Base-by-base conservation (phyloP, 2,329 filamentous ascomycete species). In the Alternaria gaisen region DNA sequence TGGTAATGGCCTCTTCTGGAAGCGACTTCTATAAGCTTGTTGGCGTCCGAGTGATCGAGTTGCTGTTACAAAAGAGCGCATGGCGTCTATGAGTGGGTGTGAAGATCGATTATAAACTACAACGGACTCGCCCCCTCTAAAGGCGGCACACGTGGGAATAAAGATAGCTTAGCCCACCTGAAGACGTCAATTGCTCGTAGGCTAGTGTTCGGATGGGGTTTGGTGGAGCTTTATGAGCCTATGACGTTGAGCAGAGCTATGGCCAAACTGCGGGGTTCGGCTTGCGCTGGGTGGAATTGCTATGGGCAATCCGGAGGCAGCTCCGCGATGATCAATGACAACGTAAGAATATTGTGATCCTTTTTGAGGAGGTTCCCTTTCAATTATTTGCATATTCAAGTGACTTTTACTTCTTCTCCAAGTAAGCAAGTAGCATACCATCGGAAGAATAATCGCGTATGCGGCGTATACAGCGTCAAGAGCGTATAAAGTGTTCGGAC, bases 1-100 rank as follows among this genome's bases (percentile, higher is more conserved):
- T 9, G 79, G 77, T 41, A 80, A 64, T n/a, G 68, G 70, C 28
- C 58, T 69, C 58, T 61, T 67, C 53, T 75, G 73, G 53, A 80
- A 73, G 60, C 58, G 71, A 56, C 73, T 78, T 61, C 61, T 68
- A 58, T 58, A 77, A 26, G 56, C 63, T 44, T 66, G 71, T 63
- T 76, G 74, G 62, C 70, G 65, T 43, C 73, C 67, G 66, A 78
- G 65, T 52, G 73, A 69, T 67, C 72, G 66, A 47, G 72, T 71
- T 38, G 72, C 67, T 50, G 74, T 69, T 20, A 74, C 66, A 47
- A 77, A 67, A 51, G 75, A 73, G 46, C 75, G 74, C 76, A 79
- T 79, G 38, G 48, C 70, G 68, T 36, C 22, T 50, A 10, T 28
- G 22, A 14, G 40, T 36, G 47, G 54, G 47, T 20, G 32, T 42